Percentiles rank a stretch among this genome's conserved stretches.
phyloP scores from a whole-genome alignment of 495 filamentous ascomycete species.

The Aspergillus ellipticus region DNA sequence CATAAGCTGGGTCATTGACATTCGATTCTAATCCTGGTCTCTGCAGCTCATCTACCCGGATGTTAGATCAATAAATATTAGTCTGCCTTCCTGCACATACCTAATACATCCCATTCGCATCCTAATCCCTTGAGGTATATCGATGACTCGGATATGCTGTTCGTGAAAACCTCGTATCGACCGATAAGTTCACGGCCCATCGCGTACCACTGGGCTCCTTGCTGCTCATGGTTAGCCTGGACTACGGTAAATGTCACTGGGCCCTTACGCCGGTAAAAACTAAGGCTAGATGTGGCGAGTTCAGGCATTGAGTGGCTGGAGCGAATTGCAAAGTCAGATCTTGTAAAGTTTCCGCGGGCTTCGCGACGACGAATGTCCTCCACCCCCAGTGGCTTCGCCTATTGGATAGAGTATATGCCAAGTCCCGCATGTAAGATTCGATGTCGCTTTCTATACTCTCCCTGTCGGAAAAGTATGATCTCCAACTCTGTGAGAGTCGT shows the following conservation, averaged over 20 bases:
- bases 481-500: not conserved
- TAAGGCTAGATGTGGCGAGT: not conserved
- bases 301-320: not conserved
- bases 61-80: not conserved
- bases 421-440: not conserved
- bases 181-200: not conserved
- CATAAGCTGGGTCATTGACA: not conserved
- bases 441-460: too few relatives aligned
- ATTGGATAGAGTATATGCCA: not conserved
- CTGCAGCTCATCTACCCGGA: not conserved
- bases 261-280: not conserved
- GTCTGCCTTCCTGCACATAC: not conserved
- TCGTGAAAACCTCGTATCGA: not conserved
- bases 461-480: not conserved
- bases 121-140: not conserved
- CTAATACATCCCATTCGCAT: not conserved
- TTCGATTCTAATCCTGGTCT: not conserved
- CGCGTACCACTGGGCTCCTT: constrained; percentile 1
- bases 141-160: not conserved
- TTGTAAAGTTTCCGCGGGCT: not conserved
- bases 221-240: not conserved
- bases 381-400: not conserved
- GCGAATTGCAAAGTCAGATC: not conserved
- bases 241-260: not conserved
- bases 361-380: not conserved